phyloP scores from a whole-genome alignment of 2,329 filamentous ascomycete species.

The Nigrospora osmanthi region DNA sequence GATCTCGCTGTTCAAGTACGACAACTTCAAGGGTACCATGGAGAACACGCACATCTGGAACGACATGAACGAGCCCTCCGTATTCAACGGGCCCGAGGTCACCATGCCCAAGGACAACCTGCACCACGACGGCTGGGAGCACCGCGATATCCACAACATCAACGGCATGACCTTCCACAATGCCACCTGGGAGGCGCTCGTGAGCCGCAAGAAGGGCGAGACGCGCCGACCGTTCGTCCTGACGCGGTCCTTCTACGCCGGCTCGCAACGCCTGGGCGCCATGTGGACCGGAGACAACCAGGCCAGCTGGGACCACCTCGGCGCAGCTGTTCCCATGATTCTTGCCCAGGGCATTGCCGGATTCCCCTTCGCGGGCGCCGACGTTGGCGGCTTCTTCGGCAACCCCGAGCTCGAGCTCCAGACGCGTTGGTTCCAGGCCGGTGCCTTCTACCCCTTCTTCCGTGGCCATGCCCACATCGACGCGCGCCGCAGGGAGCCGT shows the following conservation, averaged over 20 bases:
- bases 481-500: constrained; percentile 87
- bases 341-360: constrained; percentile 87
- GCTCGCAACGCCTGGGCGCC: constrained; percentile 80
- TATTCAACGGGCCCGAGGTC: constrained; percentile 96
- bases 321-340: constrained; percentile 87
- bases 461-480: constrained; percentile 96
- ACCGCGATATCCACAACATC: constrained; percentile 91
- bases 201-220: constrained; percentile 81
- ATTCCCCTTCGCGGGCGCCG: constrained; percentile 88
- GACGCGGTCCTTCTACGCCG: constrained; percentile 86
- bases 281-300: constrained; percentile 99
- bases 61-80: constrained; percentile 98
- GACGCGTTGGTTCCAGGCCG: constrained; percentile 92
- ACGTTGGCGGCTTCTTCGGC: constrained; percentile 96
- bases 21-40: constrained; percentile 76
- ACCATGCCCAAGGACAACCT: constrained; percentile 99
- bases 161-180: constrained; percentile 95
- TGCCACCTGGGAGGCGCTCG: constrained; percentile 78
- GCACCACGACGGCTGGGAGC: constrained; percentile 87
- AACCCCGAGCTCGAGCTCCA: constrained; percentile 90
- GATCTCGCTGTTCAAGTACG: constrained; percentile 80
- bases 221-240: constrained; percentile 82
- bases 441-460: constrained; percentile 97
- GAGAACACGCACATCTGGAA: constrained; percentile 96
- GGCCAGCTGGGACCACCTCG: constrained; percentile 84